phyloP scores from a whole-genome alignment of 2,329 filamentous ascomycete genomes.

The Paecilomyces sp. region DNA sequence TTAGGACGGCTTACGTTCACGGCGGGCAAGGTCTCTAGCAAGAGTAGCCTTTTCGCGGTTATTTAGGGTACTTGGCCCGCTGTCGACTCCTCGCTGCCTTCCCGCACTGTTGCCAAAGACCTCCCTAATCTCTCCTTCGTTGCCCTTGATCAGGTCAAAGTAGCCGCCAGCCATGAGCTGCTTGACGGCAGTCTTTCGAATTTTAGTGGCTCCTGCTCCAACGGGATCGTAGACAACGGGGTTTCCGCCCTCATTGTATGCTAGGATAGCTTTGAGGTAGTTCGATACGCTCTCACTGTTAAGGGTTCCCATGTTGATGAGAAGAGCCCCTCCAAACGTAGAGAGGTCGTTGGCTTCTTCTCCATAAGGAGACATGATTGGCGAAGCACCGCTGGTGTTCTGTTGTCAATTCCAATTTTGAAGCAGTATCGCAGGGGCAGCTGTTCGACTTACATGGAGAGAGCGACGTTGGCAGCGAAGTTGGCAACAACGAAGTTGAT shows the following conservation, averaged over 20 bases:
- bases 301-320: constrained; percentile 93
- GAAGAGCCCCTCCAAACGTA: constrained; percentile 65
- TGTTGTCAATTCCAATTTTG: constrained; percentile 9
- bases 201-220: constrained; percentile 72
- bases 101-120: constrained; percentile 53
- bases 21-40: constrained; percentile 58
- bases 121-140: constrained; percentile 78
- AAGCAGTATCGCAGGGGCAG: background rate
- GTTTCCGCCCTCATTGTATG: constrained; percentile 70
- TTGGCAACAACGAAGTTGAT: constrained; percentile 95
- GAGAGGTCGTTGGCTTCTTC: constrained; percentile 78
- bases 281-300: constrained; percentile 66
- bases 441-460: constrained; percentile 51
- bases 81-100: constrained; percentile 81
- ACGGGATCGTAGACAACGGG: constrained; percentile 86
- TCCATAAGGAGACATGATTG: constrained; percentile 89
- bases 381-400: constrained; percentile 61
- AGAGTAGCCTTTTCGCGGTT: constrained; percentile 53
- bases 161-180: constrained; percentile 66
- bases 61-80: constrained; percentile 50
- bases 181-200: constrained; percentile 65
- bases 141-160: constrained; percentile 87
- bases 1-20: constrained; percentile 44
- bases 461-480: constrained; percentile 83
- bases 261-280: constrained; percentile 65